phyloP scores from a whole-genome alignment of 495 filamentous ascomycete species.

The Talaromyces thailandensis region DNA sequence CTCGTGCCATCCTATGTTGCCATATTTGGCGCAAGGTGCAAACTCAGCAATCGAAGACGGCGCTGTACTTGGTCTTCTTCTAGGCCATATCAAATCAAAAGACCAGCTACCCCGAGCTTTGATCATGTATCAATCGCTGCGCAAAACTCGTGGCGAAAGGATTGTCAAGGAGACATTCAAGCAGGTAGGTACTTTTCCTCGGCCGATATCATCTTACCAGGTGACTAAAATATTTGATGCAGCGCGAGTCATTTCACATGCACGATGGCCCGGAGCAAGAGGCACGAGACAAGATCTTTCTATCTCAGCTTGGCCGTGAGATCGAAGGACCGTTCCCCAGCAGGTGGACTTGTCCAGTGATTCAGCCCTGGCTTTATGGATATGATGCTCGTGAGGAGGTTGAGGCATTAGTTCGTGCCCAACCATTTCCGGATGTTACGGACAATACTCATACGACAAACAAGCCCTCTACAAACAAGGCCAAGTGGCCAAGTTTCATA shows the following conservation, averaged over 20 bases:
- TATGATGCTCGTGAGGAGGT: constrained; percentile 6
- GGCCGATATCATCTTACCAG: background rate
- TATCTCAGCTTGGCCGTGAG: background rate
- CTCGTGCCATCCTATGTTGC: constrained; percentile 59
- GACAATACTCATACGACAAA: background rate
- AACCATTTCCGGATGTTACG: background rate
- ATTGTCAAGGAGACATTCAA: constrained; percentile 43
- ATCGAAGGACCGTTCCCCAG: background rate
- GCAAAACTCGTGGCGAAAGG: constrained; percentile 50
- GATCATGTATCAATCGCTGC: constrained; percentile 47
- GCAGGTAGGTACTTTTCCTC: background rate
- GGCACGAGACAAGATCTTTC: constrained; percentile 1
- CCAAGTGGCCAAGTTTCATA: background rate
- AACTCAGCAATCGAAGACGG: constrained; percentile 44
- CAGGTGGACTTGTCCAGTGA: background rate
- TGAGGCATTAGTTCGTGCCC: background rate
- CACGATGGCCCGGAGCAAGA: constrained; percentile 29
- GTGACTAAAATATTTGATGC: constrained; percentile 5
- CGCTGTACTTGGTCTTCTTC: constrained; percentile 36
- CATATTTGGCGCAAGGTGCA: constrained; percentile 55
- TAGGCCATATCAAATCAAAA: constrained; percentile 27
- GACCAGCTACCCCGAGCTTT: constrained; percentile 39
- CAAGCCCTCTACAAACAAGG: background rate
- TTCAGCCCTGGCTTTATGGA: constrained; percentile 2
- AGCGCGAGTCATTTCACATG: constrained; percentile 53